phyloP scores from a whole-genome alignment of 495 filamentous ascomycete genomes.

The Niebla homalea region DNA sequence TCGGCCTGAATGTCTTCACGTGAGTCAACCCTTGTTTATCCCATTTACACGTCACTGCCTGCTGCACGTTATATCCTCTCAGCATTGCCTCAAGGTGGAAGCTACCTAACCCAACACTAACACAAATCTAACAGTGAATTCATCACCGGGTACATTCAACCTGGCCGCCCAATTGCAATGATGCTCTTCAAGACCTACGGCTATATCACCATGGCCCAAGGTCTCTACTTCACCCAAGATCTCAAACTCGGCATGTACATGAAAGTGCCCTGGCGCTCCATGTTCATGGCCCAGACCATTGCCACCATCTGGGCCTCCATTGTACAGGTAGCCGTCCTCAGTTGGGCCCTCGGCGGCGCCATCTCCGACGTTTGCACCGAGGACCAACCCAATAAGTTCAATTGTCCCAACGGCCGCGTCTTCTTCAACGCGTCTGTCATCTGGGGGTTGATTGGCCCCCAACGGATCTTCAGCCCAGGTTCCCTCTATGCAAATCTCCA shows the following conservation, averaged over 20 bases:
- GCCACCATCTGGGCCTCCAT: conserved; percentile 43
- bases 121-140: conserved; percentile 31
- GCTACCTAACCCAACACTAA: too few species aligned
- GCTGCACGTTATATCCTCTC: too few species aligned
- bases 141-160: conserved; percentile 50
- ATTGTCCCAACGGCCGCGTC: conserved; percentile 46
- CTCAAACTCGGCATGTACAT: conserved; percentile 52
- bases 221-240: conserved; percentile 37
- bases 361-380: conserved; percentile 39
- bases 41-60: too few species aligned
- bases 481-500: conserved; percentile 32
- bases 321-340: conserved; percentile 46
- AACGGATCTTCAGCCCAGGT: conserved; percentile 38
- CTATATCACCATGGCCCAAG: conserved; percentile 45
- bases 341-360: conserved; percentile 42
- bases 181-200: conserved; percentile 52
- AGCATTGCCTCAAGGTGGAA: background rate
- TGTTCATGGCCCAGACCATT: conserved; percentile 44
- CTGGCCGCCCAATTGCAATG: conserved; percentile 45
- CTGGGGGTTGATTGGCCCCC: conserved; percentile 41
- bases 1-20: conserved; percentile 46
- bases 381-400: conserved; percentile 41
- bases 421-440: conserved; percentile 46
- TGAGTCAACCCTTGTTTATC: background rate
- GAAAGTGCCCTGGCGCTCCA: conserved; percentile 49